Base-by-base conservation (phyloP, 140 eudicot species). In the Oenanthe javanica region DNA sequence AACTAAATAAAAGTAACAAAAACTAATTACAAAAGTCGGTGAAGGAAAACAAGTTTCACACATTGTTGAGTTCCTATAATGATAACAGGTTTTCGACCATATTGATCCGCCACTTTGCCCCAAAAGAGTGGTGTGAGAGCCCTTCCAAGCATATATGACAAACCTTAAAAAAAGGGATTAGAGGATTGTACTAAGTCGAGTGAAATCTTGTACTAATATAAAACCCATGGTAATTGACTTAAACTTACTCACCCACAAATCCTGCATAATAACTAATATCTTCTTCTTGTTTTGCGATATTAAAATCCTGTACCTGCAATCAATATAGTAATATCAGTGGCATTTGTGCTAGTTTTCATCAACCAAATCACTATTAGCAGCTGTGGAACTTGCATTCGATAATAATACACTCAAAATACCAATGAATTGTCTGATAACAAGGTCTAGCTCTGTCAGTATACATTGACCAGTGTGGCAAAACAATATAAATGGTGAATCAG, bases 191-290 rank as follows among this genome's bases (percentile, higher is more conserved):
- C 74, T 66, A 18, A 50, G 57, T 81, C n/a, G 9, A 74, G 66
- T 79, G 48, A 7, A 45, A 38, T 31, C 36, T 63, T 72, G 40
- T 75, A 66, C 81, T 70, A 36, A 67, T 43, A 15, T 31, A 80
- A 9, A 50, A 21, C 45, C 38, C 36, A 36, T 19, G 11, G 54
- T 40, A 78, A 21, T 79, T 31, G 50, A 45, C 36, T 71, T 52
- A 1, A 31, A 73, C 7, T 51, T 55, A 67, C 88, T 76, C 82
- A 93, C 98, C 98, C 6, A 94, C 86, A 83, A 82, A 94, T 72
- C 98, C 98, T 46, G 98, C 98, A 89, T 93, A 93, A 79, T 83
- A 90, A 84, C 97, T 87, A 79, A 91, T 91, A 81, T 93, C 96
- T 86, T 91, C 96, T 76, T 93, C 96, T 79, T 69, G 78, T 45